phyloP scores from a whole-genome alignment of 345 rosid species.

The Xanthoceras sorbifolium region DNA sequence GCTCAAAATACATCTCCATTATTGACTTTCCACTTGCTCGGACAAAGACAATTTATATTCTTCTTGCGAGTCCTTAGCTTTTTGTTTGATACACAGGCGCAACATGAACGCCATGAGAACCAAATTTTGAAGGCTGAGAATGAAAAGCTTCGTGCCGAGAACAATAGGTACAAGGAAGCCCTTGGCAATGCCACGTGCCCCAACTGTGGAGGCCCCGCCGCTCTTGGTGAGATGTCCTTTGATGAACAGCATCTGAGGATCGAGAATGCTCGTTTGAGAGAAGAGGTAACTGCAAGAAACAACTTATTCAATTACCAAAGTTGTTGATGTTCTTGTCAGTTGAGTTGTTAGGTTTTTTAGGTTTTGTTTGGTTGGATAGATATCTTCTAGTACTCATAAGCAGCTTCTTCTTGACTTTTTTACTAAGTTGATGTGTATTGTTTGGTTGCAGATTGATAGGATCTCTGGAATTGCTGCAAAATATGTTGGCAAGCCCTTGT shows the following conservation, averaged over 20 bases:
- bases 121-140: conserved; percentile 76
- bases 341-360: background rate
- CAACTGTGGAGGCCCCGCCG: conserved; percentile 83
- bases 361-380: too few relatives aligned
- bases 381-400: too few relatives aligned
- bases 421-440: background rate
- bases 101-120: conserved; percentile 85
- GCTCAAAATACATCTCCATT: background rate
- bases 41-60: too few relatives aligned
- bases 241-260: conserved; percentile 97
- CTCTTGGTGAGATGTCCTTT: conserved; percentile 92
- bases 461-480: conserved; percentile 84
- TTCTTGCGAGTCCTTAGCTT: background rate
- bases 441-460: conserved; percentile 63
- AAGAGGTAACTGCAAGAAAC: conserved; percentile 56
- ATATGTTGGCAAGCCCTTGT: conserved; percentile 72
- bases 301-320: background rate
- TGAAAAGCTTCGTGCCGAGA: conserved; percentile 84
- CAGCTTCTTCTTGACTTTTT: too few relatives aligned
- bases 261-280: conserved; percentile 80
- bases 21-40: background rate
- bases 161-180: conserved; percentile 79
- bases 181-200: conserved; percentile 75
- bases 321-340: background rate
- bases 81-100: conserved; percentile 51